Conservation (phyloP, 257 asterid genomes). For the Phtheirospermum japonicum region DNA sequence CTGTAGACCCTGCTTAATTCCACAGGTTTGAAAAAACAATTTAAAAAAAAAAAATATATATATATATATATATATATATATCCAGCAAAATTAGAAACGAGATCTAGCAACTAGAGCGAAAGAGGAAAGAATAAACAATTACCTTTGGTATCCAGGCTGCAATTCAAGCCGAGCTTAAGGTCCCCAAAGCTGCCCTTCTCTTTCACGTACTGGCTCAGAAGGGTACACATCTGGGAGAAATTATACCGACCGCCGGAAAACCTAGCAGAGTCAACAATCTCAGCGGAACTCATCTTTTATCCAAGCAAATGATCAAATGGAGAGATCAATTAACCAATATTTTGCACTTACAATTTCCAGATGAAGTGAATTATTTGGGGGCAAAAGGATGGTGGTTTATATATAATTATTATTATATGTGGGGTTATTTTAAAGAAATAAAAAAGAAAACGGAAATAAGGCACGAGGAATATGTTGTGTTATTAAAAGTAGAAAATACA, state of each 20-base stretch:
- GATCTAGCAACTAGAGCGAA: constrained; percentile 3
- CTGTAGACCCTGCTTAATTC: constrained; percentile 34
- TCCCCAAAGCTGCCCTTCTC: constrained; percentile 70
- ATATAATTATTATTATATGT: too few species aligned
- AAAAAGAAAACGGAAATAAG: too few species aligned
- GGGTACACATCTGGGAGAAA: constrained; percentile 69
- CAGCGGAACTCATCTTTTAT: constrained; percentile 44
- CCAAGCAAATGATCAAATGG: neutral
- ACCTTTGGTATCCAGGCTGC: constrained; percentile 44
- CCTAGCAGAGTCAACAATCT: constrained; percentile 51
- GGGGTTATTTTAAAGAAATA: too few species aligned
- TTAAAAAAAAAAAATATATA: too few species aligned
- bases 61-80: too few species aligned
- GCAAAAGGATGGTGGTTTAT: too few species aligned
- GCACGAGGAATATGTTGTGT: too few species aligned
- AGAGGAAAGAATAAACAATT: constrained; percentile 6
- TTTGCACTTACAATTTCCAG: too few species aligned
- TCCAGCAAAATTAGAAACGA: constrained; percentile 13
- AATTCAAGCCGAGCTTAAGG: constrained; percentile 55
- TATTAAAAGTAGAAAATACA: too few species aligned
- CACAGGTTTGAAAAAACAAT: neutral
- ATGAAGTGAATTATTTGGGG: too few species aligned
- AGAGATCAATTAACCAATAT: too few species aligned
- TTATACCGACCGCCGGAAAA: constrained; percentile 48
- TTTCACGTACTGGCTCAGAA: constrained; percentile 69